Evolutionary conservation across 208 protist genomes (phyloP).

Genomic region (Leishmania amazonensis): DNA sequence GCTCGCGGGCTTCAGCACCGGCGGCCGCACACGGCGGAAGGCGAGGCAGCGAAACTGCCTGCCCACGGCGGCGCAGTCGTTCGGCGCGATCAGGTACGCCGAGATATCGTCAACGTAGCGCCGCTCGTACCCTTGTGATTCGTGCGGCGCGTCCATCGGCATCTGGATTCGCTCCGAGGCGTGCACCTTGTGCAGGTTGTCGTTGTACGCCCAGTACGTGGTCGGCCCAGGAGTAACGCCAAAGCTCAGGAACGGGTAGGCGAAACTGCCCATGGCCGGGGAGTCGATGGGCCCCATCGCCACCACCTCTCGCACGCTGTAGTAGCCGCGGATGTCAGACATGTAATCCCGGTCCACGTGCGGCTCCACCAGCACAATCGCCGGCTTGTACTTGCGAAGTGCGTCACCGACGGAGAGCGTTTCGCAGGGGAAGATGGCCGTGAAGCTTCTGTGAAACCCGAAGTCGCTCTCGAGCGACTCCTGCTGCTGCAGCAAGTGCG

Average conservation of each 20-base stretch:
- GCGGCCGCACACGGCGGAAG: constrained; percentile 56
- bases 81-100: constrained; percentile 48
- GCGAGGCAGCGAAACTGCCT: constrained; percentile 53
- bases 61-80: constrained; percentile 54
- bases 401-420: constrained; percentile 59
- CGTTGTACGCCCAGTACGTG: constrained; percentile 82
- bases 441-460: constrained; percentile 30
- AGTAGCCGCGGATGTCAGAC: constrained; percentile 68
- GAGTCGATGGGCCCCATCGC: constrained; percentile 65
- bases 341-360: constrained; percentile 77
- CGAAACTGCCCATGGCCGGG: constrained; percentile 72
- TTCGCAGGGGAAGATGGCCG: constrained; percentile 56
- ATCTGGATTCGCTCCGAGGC: constrained; percentile 55
- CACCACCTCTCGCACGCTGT: constrained; percentile 73
- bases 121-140: constrained; percentile 62
- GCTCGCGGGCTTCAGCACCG: constrained; percentile 28
- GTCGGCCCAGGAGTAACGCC: constrained; percentile 67
- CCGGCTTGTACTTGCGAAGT: constrained; percentile 59
- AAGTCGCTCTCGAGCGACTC: constrained; percentile 14
- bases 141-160: constrained; percentile 70
- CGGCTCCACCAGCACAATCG: constrained; percentile 69
- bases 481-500: constrained; percentile 36
- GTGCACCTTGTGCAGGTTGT: constrained; percentile 55
- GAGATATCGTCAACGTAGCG: constrained; percentile 70
- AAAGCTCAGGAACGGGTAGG: constrained; percentile 72